Conservation (phyloP, 345 rosid genomes). For the Ricinus communis region DNA sequence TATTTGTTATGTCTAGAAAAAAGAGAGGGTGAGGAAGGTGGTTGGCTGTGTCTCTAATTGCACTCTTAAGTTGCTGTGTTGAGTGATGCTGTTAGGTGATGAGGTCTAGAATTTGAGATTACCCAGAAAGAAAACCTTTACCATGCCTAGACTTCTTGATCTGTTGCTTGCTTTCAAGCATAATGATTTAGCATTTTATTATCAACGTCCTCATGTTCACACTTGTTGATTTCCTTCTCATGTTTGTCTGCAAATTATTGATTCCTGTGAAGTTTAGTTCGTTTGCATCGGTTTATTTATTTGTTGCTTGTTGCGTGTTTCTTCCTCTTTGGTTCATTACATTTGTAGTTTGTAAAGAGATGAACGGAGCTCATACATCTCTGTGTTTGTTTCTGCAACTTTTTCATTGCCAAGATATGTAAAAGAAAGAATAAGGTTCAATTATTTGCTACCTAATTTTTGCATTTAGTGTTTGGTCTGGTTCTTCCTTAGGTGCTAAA, state of each 20-base stretch:
- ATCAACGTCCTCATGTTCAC: no score
- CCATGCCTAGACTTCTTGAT: not conserved
- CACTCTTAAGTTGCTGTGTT: no score
- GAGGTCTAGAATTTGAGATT: not conserved
- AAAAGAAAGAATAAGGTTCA: not conserved
- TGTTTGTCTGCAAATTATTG: no score
- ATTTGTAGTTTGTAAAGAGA: not conserved
- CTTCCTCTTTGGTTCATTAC: not conserved
- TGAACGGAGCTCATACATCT: not conserved
- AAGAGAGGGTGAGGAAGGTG: no score
- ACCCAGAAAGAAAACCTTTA: not conserved
- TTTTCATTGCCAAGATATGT: not conserved
- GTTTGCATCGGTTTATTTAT: not conserved
- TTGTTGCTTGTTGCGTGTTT: not conserved
- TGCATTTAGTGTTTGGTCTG: not conserved
- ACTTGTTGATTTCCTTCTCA: no score
- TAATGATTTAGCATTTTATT: no score
- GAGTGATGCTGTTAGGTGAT: no score
- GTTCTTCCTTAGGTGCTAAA: no score
- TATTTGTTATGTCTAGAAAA: no score
- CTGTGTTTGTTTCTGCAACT: not conserved
- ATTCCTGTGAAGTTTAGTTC: not conserved
- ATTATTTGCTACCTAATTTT: not conserved
- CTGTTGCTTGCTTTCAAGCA: not conserved
- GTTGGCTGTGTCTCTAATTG: no score